Conservation (phyloP, 116 monocot genomes). For the Thalassia testudinum region DNA sequence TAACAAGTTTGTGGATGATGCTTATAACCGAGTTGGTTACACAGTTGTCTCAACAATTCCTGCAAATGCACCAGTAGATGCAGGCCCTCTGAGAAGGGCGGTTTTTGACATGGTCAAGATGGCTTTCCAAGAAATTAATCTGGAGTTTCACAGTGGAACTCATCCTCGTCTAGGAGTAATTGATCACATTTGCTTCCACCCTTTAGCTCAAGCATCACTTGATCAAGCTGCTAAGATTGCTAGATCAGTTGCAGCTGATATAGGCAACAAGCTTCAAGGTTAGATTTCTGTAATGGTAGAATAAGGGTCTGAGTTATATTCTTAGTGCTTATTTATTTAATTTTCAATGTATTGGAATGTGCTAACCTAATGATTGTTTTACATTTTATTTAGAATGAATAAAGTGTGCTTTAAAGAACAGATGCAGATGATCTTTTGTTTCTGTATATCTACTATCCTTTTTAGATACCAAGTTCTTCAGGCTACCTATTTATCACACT, state of each 20-base stretch:
- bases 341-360: neutral
- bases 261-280: constrained; percentile 54
- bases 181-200: constrained; percentile 88
- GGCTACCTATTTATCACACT: no score
- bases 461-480: no score
- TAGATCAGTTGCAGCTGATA: constrained; percentile 33
- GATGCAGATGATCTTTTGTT: no score
- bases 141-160: constrained; percentile 43
- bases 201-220: constrained; percentile 25
- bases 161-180: constrained; percentile 81
- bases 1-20: constrained; percentile 53
- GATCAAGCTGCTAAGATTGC: constrained; percentile 40
- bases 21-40: constrained; percentile 70
- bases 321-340: neutral
- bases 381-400: no score
- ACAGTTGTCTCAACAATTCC: constrained; percentile 37
- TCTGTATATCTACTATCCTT: no score
- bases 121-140: constrained; percentile 41
- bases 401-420: no score
- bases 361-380: no score
- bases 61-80: constrained; percentile 1
- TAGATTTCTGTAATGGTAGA: neutral
- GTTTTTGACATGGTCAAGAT: constrained; percentile 56
- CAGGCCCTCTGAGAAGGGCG: constrained; percentile 10
- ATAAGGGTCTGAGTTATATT: neutral